Evolutionary conservation across 768 basidiomycete species (phyloP).

Genomic region (Leccinum longicurvipes): DNA sequence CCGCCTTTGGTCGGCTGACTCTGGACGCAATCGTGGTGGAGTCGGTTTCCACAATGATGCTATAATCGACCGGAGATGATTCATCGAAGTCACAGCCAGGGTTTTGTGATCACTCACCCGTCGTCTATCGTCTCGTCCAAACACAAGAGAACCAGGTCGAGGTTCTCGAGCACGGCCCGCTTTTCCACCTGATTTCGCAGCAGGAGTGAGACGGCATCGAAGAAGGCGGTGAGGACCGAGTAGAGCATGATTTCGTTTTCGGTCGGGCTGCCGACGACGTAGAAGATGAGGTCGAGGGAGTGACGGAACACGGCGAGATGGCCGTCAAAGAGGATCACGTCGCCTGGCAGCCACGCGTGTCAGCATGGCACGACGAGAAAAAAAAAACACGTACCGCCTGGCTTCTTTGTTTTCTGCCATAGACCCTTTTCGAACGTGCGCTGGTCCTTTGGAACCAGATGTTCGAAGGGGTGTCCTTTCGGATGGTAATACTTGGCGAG

Average conservation of each 20-base stretch:
- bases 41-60: slow-evolving; percentile 97
- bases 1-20: slow-evolving; percentile 88
- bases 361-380: background rate
- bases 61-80: slow-evolving; percentile 32
- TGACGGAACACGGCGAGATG: slow-evolving; percentile 93
- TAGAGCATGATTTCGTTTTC: slow-evolving; percentile 98
- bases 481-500: slow-evolving; percentile 93
- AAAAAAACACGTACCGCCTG: slow-evolving; percentile 59
- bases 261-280: slow-evolving; percentile 79
- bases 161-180: slow-evolving; percentile 87
- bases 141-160: slow-evolving; percentile 89
- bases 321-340: slow-evolving; percentile 88
- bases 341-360: slow-evolving; percentile 48
- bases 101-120: slow-evolving; percentile 59
- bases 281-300: slow-evolving; percentile 92
- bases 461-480: slow-evolving; percentile 47
- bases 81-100: background rate
- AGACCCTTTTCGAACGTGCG: slow-evolving; percentile 93
- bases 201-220: slow-evolving; percentile 82
- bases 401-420: slow-evolving; percentile 93
- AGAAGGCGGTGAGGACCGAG: slow-evolving; percentile 76
- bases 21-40: slow-evolving; percentile 92
- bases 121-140: slow-evolving; percentile 98
- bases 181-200: slow-evolving; percentile 94
- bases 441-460: slow-evolving; percentile 74